Evolutionary conservation across 2,329 filamentous ascomycete genomes (phyloP), one percentile per base, ranked within the genome.

Genomic region (Chrysoporthe puriensis): DNA sequence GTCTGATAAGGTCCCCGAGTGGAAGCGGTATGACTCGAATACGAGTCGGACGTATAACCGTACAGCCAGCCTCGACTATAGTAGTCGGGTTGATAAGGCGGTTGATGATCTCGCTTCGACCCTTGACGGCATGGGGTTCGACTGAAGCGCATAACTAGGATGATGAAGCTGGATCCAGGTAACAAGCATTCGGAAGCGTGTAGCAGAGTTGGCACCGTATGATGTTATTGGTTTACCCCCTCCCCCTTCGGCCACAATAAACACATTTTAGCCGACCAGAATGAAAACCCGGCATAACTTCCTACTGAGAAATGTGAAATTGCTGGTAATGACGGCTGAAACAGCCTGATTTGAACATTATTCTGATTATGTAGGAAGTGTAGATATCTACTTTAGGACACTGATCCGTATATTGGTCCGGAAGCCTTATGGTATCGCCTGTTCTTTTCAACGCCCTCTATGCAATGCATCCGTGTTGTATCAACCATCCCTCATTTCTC

Each of bases 1-100:
- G 62, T 67, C 70, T 1, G 72, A 76, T 14, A 78, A 73, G 69
- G 62, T 71, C 18, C 67, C 73, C 0, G 68, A 70, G 5, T 71
- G 72, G 3, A 79, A 76, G 59, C 65, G 54, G 11, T 72, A 79
- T 26, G 78, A 80, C 18, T 79, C 77, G 0, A 79, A 75, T 32
- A 76, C 74, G 3, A 68, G 72, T 16, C 65, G 57, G 14, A 67
- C 65, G 11, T 69, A 56, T 18, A 46, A 62, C 14, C 58, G n/a
- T 1, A 50, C 43, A 46, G 26, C 18, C 5, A 57, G 50, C 34
- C 5, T 46, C 2, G 16, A n/a, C 16, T 48, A 34, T 46, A 48
- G 43, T 42, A 64, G 62, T 34, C 8, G 18, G 43, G 14, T 2
- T 8, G 62, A 64, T 6, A 32, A 26, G 9, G 60, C 43, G 42